A percentile compares a stretch with the other conserved stretches of the same genome.
Evolutionary conservation across 768 basidiomycete genomes (phyloP).

Genomic region (Amanita jacksonii): DNA sequence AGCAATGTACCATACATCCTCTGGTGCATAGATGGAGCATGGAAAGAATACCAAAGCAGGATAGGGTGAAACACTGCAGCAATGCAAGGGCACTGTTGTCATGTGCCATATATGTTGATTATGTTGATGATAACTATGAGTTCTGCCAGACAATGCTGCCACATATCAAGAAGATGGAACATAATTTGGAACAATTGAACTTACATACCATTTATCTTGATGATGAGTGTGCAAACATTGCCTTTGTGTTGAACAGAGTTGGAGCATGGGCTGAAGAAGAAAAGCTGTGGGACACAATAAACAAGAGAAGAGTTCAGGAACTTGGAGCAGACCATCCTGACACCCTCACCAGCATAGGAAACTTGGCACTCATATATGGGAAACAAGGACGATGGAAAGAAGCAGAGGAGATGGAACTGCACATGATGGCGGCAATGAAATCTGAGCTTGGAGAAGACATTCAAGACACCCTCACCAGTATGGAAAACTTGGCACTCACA

Average conservation of each 20-base stretch:
- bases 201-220: neutral
- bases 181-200: neutral
- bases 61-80: neutral
- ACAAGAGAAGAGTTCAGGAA: neutral
- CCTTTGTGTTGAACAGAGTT: neutral
- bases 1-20: slow-evolving; percentile 9
- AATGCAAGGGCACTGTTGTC: slow-evolving; percentile 2
- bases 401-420: neutral
- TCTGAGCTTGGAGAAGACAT: too few species aligned
- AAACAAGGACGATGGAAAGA: slow-evolving; percentile 3
- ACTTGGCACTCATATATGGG: slow-evolving; percentile 9
- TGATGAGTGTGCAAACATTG: slow-evolving; percentile 1
- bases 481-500: too few species aligned
- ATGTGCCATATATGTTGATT: slow-evolving; percentile 1
- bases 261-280: neutral
- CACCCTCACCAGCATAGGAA: slow-evolving; percentile 8
- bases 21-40: slow-evolving; percentile 10
- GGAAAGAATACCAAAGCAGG: neutral
- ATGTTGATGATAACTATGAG: neutral
- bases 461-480: too few species aligned
- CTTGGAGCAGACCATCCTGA: slow-evolving; percentile 12
- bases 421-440: neutral
- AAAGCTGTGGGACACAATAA: neutral
- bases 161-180: slow-evolving; percentile 5
- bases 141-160: slow-evolving; percentile 1